Evolutionary conservation across 345 rosid genomes (phyloP).

Genomic region (Raphanus sativus): DNA sequence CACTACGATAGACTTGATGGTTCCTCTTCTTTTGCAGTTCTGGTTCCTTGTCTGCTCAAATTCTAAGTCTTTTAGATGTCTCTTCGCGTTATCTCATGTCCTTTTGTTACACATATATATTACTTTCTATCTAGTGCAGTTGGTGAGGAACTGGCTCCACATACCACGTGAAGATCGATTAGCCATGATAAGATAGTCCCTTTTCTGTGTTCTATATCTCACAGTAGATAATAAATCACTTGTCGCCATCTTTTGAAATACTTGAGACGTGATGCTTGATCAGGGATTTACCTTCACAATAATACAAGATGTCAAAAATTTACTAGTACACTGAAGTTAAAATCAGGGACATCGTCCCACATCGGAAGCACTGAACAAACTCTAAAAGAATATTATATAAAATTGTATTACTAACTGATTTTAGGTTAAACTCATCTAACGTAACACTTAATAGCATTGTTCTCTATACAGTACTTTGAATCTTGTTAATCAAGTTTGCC

Average conservation of each 20-base stretch:
- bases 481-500: conserved; percentile 2
- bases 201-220: conserved; percentile 17
- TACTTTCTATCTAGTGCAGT: conserved; percentile 32
- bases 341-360: too few relatives aligned
- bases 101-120: conserved; percentile 33
- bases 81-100: conserved; percentile 36
- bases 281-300: conserved; percentile 15
- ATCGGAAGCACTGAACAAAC: too few relatives aligned
- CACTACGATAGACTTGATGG: conserved; percentile 17
- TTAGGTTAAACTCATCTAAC: too few relatives aligned
- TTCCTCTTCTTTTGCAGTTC: conserved; percentile 22
- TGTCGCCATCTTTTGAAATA: background rate
- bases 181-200: conserved; percentile 14
- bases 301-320: conserved; percentile 1
- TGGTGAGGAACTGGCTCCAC: conserved; percentile 39
- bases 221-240: conserved; percentile 1
- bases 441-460: background rate
- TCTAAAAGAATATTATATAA: too few relatives aligned
- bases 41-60: conserved; percentile 27
- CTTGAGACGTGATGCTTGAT: conserved; percentile 26
- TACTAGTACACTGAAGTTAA: conserved; percentile 24
- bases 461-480: conserved; percentile 26
- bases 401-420: too few relatives aligned
- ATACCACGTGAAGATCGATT: conserved; percentile 35
- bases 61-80: conserved; percentile 32